Percentiles rank a stretch among this genome's conserved stretches.
Evolutionary conservation across 768 basidiomycete species (phyloP).

Genomic region (Kwoniella botswanensis): DNA sequence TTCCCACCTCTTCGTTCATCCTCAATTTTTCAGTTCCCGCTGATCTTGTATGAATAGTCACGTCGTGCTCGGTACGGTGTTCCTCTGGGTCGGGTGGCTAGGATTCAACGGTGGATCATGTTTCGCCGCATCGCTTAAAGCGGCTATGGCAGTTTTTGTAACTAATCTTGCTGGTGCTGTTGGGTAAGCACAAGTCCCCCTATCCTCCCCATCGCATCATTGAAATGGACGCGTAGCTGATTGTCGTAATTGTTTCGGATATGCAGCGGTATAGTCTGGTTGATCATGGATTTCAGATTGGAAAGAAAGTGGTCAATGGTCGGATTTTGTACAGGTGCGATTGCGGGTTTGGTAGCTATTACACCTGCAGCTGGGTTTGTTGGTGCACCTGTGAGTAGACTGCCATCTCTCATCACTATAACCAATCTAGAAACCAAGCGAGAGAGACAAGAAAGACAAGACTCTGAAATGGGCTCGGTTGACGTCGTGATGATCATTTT

Average conservation of each 20-base stretch:
- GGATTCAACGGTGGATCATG: constrained; percentile 78
- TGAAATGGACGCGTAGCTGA: not conserved
- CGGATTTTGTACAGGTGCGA: constrained; percentile 94
- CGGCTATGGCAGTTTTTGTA: constrained; percentile 84
- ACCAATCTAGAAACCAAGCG: no score
- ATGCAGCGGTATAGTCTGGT: constrained; percentile 47
- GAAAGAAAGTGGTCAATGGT: constrained; percentile 93
- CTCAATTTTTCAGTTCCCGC: no score
- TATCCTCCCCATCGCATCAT: not conserved
- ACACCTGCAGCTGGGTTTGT: constrained; percentile 62
- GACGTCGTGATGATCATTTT: not conserved
- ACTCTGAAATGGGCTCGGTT: constrained; percentile 64
- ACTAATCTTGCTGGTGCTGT: constrained; percentile 90
- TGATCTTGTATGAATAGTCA: constrained; percentile 62
- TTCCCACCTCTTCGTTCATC: not conserved
- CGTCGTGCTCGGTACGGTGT: constrained; percentile 87
- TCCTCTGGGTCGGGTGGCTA: constrained; percentile 88
- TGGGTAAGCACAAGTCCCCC: constrained; percentile 58
- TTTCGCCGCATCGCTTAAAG: constrained; percentile 83
- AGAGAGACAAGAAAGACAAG: no score
- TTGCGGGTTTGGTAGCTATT: constrained; percentile 64
- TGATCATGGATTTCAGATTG: constrained; percentile 76
- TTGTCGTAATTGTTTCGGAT: not conserved
- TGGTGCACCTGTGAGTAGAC: constrained; percentile 49
- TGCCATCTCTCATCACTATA: no score